A percentile compares a stretch with the other conserved stretches of the same genome.
Conservation (phyloP, 2,329 filamentous ascomycete genomes). For the Epichloe brachyelytri region DNA sequence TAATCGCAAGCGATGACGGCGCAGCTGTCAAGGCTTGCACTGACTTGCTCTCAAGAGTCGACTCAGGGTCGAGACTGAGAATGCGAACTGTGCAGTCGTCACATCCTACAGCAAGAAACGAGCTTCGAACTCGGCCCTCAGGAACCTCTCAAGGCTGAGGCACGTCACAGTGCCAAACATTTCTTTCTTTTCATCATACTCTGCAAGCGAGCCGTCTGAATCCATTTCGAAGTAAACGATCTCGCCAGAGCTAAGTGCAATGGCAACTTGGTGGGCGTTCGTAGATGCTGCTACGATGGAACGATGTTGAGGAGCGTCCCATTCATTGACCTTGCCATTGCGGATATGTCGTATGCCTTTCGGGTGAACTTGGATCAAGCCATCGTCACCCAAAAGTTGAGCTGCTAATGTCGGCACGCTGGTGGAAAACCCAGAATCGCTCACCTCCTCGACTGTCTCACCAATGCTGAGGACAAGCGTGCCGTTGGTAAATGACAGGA, state of each 20-base stretch:
- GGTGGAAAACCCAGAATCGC: conserved; percentile 82
- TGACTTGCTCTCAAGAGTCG: conserved; percentile 83
- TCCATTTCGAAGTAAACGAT: conserved; percentile 99
- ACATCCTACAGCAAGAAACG: conserved; percentile 89
- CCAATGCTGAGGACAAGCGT: conserved; percentile 91
- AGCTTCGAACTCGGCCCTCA: conserved; percentile 76
- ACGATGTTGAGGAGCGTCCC: conserved; percentile 83
- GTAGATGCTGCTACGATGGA: conserved; percentile 91
- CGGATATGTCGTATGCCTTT: conserved; percentile 88
- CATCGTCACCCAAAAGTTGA: conserved; percentile 86
- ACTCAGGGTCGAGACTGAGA: conserved; percentile 77
- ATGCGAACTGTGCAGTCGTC: conserved; percentile 95
- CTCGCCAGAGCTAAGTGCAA: conserved; percentile 89
- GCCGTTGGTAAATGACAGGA: conserved; percentile 82
- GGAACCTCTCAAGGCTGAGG: conserved; percentile 85
- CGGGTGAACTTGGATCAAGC: conserved; percentile 89
- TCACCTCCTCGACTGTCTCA: conserved; percentile 92
- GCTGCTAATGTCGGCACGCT: conserved; percentile 83
- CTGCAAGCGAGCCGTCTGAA: conserved; percentile 73
- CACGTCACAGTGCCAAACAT: conserved; percentile 94
- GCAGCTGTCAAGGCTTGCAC: conserved; percentile 87
- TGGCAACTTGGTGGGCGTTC: conserved; percentile 84
- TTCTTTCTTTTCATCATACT: conserved; percentile 89
- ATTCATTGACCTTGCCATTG: conserved; percentile 71
- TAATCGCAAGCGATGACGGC: conserved; percentile 79